Evolutionary conservation across 306 rosid species (phyloP).

Genomic region (Lagenaria siceraria): DNA sequence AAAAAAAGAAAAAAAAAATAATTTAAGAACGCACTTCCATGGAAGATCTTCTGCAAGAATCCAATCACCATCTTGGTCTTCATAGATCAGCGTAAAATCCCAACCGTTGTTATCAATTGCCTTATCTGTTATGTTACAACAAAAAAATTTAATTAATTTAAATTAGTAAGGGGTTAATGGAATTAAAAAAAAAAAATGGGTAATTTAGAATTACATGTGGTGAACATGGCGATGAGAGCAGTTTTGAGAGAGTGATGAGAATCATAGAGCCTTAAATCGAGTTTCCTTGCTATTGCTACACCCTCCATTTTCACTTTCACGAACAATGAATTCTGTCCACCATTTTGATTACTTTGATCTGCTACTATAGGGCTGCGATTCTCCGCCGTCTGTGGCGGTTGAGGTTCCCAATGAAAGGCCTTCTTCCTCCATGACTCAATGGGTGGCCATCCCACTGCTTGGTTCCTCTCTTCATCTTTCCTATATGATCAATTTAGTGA

Average conservation of each 20-base stretch:
- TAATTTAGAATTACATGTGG: conserved; percentile 17
- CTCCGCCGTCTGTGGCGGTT: conserved; percentile 3
- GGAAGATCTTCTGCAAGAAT: conserved; percentile 50
- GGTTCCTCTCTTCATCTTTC: conserved; percentile 16
- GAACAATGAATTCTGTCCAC: conserved; percentile 24
- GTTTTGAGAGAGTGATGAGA: conserved; percentile 41
- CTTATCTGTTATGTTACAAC: conserved; percentile 6
- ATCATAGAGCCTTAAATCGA: conserved; percentile 33
- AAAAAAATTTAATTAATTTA: too few species aligned
- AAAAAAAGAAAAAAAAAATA: background rate
- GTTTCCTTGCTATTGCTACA: conserved; percentile 45
- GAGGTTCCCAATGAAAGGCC: conserved; percentile 9
- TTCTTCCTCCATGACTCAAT: conserved; percentile 65
- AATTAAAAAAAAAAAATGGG: background rate
- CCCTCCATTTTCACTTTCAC: conserved; percentile 91
- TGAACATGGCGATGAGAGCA: conserved; percentile 42
- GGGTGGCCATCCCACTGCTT: conserved; percentile 82
- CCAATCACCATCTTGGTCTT: conserved; percentile 60
- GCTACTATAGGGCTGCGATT: background rate
- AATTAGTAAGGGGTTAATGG: too few species aligned
- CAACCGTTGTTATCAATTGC: conserved; percentile 10
- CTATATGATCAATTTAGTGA: background rate
- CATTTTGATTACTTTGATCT: conserved; percentile 8
- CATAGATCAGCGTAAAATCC: conserved; percentile 36
- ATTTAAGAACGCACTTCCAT: conserved; percentile 42